Evolutionary conservation across 1,139 yeast species (phyloP), one percentile per base, ranked within the genome.

Genomic region (Suhomyces coccinellae): DNA sequence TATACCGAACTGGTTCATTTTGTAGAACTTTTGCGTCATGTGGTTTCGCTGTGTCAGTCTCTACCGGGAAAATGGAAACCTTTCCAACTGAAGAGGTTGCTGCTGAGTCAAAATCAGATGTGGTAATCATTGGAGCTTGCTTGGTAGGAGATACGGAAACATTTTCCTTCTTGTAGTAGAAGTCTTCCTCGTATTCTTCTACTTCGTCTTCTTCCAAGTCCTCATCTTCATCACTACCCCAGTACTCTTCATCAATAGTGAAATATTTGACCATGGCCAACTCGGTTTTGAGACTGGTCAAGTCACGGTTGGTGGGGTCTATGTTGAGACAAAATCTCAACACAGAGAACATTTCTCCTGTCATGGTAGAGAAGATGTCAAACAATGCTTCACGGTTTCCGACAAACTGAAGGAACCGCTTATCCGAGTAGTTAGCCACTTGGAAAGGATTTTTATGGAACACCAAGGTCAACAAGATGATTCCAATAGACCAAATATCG

Each of bases 401-500:
- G 16, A 95, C 93, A 71, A 87, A 93, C 66, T 89, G 95, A 55
- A 87, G 69, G 63, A 90, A 93, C 45, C 95, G 71, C 61, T 88
- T 89, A 66, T 93, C 99, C 27, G 86, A 79, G 55, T 84, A 83
- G 58, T 85, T 83, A 3, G 98, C 98, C 13, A 85, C 84, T 52
- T 75, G 78, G 64, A 93, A 93, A 2, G 98, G 98, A 63, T 89
- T 88, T 60, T 91, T 86, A 46, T 88, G 95, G 70, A 91, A 93
- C 27, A 93, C 86, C 49, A 89, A 75, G 55, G 95, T 91, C 56
- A 93, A 71, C 50, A 93, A 73, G 47, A 90, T 87, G 53, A 91
- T 84, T 17, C 98, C 99, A 50, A 88, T 69, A 1, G 97, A 85
- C 99, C 99, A 93, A 47, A 91, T 75, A 67, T 93, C 99, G 41